phyloP scores from a whole-genome alignment of 202 grass and related monocot species.

The Schoenoplectus triqueter region DNA sequence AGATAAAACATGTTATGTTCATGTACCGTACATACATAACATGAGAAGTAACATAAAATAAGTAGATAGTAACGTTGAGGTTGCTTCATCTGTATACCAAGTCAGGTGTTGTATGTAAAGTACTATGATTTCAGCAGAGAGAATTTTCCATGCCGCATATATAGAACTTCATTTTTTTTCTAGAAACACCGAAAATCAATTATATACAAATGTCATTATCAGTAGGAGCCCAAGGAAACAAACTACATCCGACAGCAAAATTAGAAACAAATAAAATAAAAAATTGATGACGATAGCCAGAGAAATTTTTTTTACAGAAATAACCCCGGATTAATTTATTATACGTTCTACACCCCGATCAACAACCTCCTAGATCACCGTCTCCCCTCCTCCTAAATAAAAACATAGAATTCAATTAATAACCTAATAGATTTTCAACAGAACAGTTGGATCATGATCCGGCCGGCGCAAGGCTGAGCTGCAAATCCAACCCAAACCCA shows the following conservation, averaged over 20 bases:
- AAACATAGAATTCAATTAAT: conserved; percentile 25
- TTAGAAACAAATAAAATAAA: conserved; percentile 32
- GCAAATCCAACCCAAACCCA: conserved; percentile 70
- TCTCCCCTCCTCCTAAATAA: background rate
- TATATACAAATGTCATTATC: conserved; percentile 40
- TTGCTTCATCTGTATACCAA: conserved; percentile 6
- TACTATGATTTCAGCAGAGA: background rate
- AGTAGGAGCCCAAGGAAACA: conserved; percentile 36
- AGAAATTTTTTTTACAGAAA: conserved; percentile 31
- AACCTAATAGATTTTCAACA: background rate
- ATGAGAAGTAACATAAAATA: background rate
- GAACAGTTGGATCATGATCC: conserved; percentile 51
- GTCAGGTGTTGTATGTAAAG: background rate
- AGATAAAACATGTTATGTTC: background rate
- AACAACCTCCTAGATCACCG: background rate
- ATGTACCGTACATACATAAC: conserved; percentile 3
- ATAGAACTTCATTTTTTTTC: conserved; percentile 22
- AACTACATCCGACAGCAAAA: conserved; percentile 38
- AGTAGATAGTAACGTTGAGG: background rate
- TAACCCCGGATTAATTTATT: conserved; percentile 25
- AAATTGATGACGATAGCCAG: conserved; percentile 27
- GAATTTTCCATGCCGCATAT: background rate
- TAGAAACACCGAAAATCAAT: conserved; percentile 29
- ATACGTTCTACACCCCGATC: background rate
- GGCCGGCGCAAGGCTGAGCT: conserved; percentile 82